Conservation (phyloP, 306 rosid genomes). For the Crataegus laevigata region DNA sequence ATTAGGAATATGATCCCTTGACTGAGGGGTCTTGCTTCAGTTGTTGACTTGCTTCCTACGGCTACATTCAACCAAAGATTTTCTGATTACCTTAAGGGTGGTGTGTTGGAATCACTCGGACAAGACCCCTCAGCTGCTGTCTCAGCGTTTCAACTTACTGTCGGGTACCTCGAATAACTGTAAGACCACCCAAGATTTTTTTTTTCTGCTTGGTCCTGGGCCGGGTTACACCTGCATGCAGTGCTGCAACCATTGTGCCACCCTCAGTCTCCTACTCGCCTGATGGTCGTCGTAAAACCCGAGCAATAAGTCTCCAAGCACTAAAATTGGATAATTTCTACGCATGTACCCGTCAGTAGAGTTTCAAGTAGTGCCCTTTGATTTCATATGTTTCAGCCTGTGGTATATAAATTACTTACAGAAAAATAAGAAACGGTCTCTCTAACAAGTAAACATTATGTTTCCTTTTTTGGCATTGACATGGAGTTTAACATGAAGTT, state of each 20-base stretch:
- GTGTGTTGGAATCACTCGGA: slow-evolving; percentile 57
- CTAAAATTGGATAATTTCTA: neutral
- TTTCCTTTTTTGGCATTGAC: slow-evolving; percentile 42
- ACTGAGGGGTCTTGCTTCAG: slow-evolving; percentile 30
- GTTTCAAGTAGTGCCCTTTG: neutral
- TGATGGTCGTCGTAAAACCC: slow-evolving; percentile 50
- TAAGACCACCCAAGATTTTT: slow-evolving; percentile 46
- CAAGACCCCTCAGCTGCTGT: slow-evolving; percentile 49
- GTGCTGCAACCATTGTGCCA: slow-evolving; percentile 56
- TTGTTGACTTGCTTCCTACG: slow-evolving; percentile 65
- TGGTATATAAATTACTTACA: too few relatives aligned
- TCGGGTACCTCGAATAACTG: slow-evolving; percentile 76
- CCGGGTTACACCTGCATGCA: slow-evolving; percentile 68
- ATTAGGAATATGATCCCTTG: neutral
- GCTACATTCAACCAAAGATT: slow-evolving; percentile 51
- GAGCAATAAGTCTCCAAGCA: slow-evolving; percentile 35
- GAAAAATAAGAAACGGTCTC: neutral
- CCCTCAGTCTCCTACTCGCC: slow-evolving; percentile 48
- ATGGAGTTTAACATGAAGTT: slow-evolving; percentile 55
- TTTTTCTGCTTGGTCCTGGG: slow-evolving; percentile 64
- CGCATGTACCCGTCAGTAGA: neutral
- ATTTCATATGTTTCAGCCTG: neutral
- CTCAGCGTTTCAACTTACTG: slow-evolving; percentile 66
- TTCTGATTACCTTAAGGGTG: slow-evolving; percentile 64
- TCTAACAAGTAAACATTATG: neutral